Evolutionary conservation across 2,329 filamentous ascomycete species (phyloP).

Genomic region (Macrophomina phaseolina): DNA sequence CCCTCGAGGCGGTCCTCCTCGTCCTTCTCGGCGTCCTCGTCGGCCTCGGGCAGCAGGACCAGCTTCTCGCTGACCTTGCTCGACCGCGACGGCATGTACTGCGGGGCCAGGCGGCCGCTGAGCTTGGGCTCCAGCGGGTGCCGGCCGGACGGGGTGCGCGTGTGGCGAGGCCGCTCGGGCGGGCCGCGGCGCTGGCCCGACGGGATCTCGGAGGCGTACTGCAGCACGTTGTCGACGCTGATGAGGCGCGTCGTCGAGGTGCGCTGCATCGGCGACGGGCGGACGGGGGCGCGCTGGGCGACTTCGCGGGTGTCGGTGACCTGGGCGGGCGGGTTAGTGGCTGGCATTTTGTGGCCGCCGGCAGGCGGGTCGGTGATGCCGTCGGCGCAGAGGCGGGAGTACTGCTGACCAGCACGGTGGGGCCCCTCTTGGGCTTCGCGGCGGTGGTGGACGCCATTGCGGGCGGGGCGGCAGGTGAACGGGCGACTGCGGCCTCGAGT

Average conservation of each 20-base stretch:
- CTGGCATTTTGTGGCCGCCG: too few species aligned
- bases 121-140: constrained; percentile 62
- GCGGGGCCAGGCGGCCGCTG: constrained; percentile 61
- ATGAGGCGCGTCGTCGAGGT: constrained; percentile 70
- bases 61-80: constrained; percentile 96
- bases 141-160: constrained; percentile 56
- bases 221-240: constrained; percentile 90
- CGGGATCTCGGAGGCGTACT: constrained; percentile 92
- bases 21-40: constrained; percentile 49
- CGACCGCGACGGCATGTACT: constrained; percentile 78
- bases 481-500: constrained; percentile 1
- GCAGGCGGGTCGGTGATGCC: background rate
- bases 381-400: constrained; percentile 17
- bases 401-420: constrained; percentile 64
- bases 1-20: constrained; percentile 59
- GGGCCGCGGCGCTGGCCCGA: constrained; percentile 86
- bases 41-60: constrained; percentile 87
- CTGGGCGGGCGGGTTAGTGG: constrained; percentile 38
- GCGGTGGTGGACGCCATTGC: constrained; percentile 24
- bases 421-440: constrained; percentile 56
- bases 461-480: background rate
- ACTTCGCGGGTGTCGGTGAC: constrained; percentile 64
- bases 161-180: constrained; percentile 54
- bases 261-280: constrained; percentile 43
- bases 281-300: constrained; percentile 36